Evolutionary conservation across 805 yeast species (phyloP), one percentile per base, ranked within the genome.

Genomic region (Myxozyma neotropica): DNA sequence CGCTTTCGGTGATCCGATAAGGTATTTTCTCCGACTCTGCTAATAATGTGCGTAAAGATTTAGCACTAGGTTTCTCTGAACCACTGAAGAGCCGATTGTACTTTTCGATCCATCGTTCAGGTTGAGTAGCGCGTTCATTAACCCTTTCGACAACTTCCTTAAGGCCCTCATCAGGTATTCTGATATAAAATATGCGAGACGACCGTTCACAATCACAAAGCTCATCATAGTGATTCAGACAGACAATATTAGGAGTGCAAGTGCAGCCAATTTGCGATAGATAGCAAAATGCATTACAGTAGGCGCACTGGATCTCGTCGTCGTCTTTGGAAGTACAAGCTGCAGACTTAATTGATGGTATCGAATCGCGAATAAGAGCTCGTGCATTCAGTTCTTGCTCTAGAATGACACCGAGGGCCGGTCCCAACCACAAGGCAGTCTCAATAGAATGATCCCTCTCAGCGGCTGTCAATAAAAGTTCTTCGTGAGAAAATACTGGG

Each of bases 11-110:
- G 2, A 81, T 70, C 0, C 75, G 73, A 4, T 74, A 74, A n/a
- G 69, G 69, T 1, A 85, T 77, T 44, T 78, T 75, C 60, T 84
- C 85, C 4, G 89, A 87, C 50, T 86, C 89, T 2, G 68, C 55
- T 3, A 80, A 71, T n/a, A 85, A 66, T 0, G 73, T 61, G 60
- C 75, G 79, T 58, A 83, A 74, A 1, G 72, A 58, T 55, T 79
- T 79, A 42, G 85, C 70, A 1, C 83, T 66, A 1, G 87, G 82
- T 10, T 77, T 78, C 1, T 73, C 73, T 24, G 48, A 17, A 23
- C 44, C 45, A 0, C 68, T 53, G 71, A 84, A 72, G 3, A 77
- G 55, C 3, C 71, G 72, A 38, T 78, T 74, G 67, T 81, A 81
- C 56, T 77, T 78, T 3, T 67, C 58, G 15, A 79, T 61, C 93